Percentiles rank a stretch among this genome's conserved stretches.
phyloP scores from a whole-genome alignment of 495 filamentous ascomycete genomes.

The Daldinia childiae region DNA sequence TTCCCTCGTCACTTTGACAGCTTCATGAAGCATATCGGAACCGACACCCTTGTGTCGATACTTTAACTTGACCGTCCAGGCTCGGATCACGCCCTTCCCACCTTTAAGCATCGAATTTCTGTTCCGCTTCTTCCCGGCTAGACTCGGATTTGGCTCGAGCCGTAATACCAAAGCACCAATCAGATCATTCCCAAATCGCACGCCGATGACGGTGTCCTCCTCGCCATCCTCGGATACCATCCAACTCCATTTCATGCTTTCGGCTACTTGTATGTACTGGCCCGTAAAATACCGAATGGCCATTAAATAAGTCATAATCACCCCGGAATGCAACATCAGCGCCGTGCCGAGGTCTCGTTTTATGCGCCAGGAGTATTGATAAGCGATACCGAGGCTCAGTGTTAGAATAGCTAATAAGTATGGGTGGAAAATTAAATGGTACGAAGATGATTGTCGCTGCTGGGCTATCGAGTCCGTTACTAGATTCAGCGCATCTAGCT shows the following conservation, averaged over 20 bases:
- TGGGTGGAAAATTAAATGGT: conserved; percentile 53
- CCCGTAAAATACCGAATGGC: conserved; percentile 54
- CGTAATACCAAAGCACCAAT: conserved; percentile 57
- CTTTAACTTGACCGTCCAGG: conserved; percentile 75
- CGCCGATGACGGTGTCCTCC: conserved; percentile 55
- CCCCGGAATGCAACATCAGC: conserved; percentile 47
- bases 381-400: conserved; percentile 43
- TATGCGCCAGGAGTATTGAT: conserved; percentile 48
- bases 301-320: conserved; percentile 54
- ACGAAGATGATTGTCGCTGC: conserved; percentile 55
- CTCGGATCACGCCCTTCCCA: conserved; percentile 68
- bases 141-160: conserved; percentile 50
- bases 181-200: conserved; percentile 51
- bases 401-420: conserved; percentile 47
- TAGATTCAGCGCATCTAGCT: conserved; percentile 54
- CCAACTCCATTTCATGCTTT: conserved; percentile 52
- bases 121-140: conserved; percentile 33
- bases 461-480: conserved; percentile 59
- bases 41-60: conserved; percentile 77
- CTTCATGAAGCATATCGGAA: conserved; percentile 70
- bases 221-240: conserved; percentile 46
- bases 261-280: conserved; percentile 53
- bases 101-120: conserved; percentile 48
- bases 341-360: conserved; percentile 48
- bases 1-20: conserved; percentile 65